These are phyloP conservation scores for Nakazawaea ernobii DNA, from an alignment of 805 yeast genomes.

Conservation along the genomic window DNA sequence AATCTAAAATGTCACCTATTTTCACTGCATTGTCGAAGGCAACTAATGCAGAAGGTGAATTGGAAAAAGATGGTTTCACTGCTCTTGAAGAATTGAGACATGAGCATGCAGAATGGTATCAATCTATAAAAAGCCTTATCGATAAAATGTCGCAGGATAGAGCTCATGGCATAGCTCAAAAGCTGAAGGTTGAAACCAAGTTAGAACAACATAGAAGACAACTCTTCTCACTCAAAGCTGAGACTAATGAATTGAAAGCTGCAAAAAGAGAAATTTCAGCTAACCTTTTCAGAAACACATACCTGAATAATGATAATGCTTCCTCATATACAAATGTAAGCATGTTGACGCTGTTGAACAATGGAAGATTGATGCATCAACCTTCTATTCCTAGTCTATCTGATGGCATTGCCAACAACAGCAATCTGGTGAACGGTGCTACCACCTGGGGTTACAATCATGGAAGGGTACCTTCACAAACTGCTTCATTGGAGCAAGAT, in stretches of 20 bases:
- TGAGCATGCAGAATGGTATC: slow-evolving; percentile 11
- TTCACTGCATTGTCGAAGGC: slow-evolving; percentile 18
- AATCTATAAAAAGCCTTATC: neutral
- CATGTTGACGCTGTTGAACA: neutral
- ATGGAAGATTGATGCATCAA: slow-evolving; percentile 1
- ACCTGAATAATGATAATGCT: neutral
- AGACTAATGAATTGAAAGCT: slow-evolving; percentile 1
- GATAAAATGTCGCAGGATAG: slow-evolving; percentile 2
- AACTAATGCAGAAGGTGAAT: slow-evolving; percentile 7
- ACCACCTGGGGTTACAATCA: slow-evolving; percentile 1
- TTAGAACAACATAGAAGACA: neutral
- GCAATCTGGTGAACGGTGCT: neutral
- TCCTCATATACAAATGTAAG: neutral
- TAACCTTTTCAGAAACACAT: neutral
- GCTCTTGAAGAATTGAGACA: slow-evolving; percentile 12
- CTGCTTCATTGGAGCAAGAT: neutral
- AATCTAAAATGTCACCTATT: slow-evolving; percentile 17
- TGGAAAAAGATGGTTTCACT: slow-evolving; percentile 9
- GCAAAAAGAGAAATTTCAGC: neutral
- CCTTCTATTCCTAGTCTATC: slow-evolving; percentile 2
- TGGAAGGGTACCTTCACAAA: neutral
- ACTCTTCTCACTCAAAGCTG: neutral
- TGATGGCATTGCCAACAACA: neutral
- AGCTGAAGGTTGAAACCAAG: neutral
- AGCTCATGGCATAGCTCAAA: slow-evolving; percentile 5